Percentiles rank a stretch among this genome's conserved stretches.
These are phyloP conservation scores for Penicillium frequentans DNA, from an alignment of 2,329 filamentous ascomycete genomes.

Conservation along the genomic window DNA sequence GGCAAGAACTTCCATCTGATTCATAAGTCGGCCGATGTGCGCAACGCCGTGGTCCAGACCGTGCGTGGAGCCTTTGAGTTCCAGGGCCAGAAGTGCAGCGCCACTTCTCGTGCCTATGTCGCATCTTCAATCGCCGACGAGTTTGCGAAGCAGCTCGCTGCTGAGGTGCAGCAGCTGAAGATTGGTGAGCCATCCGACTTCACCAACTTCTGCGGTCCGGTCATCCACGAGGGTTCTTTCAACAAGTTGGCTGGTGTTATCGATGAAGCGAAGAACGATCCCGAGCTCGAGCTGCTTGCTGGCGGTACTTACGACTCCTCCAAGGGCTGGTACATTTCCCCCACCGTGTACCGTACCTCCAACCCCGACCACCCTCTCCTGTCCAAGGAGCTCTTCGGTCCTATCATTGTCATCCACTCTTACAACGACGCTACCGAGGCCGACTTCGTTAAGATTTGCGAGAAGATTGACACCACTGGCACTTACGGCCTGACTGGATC, in stretches of 20 bases:
- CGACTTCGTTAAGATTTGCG: conserved; percentile 61
- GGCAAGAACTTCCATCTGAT: conserved; percentile 93
- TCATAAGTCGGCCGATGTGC: conserved; percentile 72
- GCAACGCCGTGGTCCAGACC: conserved; percentile 78
- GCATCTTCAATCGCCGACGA: conserved; percentile 72
- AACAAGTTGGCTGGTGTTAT: conserved; percentile 76
- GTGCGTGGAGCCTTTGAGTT: conserved; percentile 87
- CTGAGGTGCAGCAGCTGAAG: conserved; percentile 69
- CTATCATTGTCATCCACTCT: conserved; percentile 70
- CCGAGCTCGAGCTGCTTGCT: conserved; percentile 68
- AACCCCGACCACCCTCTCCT: conserved; percentile 74
- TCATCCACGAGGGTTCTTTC: conserved; percentile 81
- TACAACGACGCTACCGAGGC: conserved; percentile 67
- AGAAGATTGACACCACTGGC: conserved; percentile 45
- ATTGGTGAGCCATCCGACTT: conserved; percentile 70
- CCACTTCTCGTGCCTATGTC: conserved; percentile 77
- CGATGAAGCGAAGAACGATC: conserved; percentile 74
- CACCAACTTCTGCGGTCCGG: conserved; percentile 80
- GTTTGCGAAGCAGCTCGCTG: conserved; percentile 66
- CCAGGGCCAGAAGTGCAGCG: conserved; percentile 89
- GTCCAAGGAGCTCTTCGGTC: conserved; percentile 78
- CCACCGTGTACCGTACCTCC: conserved; percentile 75
- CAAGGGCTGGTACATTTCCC: conserved; percentile 80
- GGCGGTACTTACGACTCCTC: conserved; percentile 76
- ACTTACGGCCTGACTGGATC: conserved; percentile 46